Base-by-base conservation (phyloP, 139 green algal genomes). In the Coccomyxa sp. region DNA sequence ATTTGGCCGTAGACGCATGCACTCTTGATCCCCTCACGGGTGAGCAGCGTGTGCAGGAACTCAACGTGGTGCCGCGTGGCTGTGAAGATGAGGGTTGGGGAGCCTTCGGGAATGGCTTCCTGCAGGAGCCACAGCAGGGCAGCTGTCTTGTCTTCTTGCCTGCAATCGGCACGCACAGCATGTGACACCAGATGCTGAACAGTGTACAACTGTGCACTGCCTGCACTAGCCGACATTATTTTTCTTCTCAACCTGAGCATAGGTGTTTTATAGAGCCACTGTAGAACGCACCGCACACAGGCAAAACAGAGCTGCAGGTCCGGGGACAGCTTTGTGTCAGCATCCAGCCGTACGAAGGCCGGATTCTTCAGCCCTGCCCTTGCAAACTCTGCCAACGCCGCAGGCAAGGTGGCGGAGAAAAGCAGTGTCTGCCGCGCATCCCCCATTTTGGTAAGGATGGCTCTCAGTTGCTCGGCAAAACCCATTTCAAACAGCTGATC, bases 401-500 rank as follows among this genome's bases (percentile, higher is more conserved):
- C 75, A 0, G 97, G 97, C 91, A 99, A 86, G 30, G 97, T 99
- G 76, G 97, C 97, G 58, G 84, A 94, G 89, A 99, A 99, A 30
- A 99, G 92, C 86, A 99, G 90, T 28, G 94, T 98, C 91, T 99
- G 95, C 17, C 92, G 88, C n/a, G 77, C 67, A 32, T 95, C 83
- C 15, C 86, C 79, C 87, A 98, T 91, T 38, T 84, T 79, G 13
- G 31, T 38, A 57, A 99, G 81, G 81, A 99, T 96, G 14, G 85
- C 77, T 58, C 75, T 81, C 67, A 98, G 85, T 92, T 99, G 96
- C 28, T 95, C 91, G 1, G 92, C 91, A 88, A 99, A 98, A 38
- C 96, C 97, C 96, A 99, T 98, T 88, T 99, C 97, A 82, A 99
- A 99, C 79, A 99, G 91, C 13, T 97, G 88, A 90, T 99, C 97